Conservation (phyloP, 2,329 filamentous ascomycete species). For the Apiospora marii region DNA sequence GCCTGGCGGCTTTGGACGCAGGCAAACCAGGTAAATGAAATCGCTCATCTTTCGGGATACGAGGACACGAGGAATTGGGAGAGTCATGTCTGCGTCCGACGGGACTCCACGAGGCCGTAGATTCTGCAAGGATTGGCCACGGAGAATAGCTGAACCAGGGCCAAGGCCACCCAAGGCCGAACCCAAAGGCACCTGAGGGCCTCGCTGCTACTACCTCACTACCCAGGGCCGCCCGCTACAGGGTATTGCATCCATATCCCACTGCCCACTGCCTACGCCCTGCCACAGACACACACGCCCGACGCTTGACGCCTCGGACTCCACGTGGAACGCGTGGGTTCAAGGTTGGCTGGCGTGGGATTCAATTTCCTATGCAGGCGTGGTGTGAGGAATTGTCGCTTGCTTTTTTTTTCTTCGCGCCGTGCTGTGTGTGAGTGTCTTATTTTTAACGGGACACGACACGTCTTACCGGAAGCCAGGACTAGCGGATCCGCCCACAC, state of each 20-base stretch:
- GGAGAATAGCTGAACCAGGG: conserved; percentile 1
- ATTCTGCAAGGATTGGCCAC: not conserved
- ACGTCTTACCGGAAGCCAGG: conserved; percentile 20
- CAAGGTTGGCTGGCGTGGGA: not conserved
- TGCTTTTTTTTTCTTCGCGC: not conserved
- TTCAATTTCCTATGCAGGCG: conserved; percentile 20
- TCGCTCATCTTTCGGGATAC: conserved; percentile 12
- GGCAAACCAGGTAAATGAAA: not conserved
- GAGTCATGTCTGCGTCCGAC: conserved; percentile 16
- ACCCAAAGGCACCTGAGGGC: too few species aligned
- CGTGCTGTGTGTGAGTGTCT: not conserved
- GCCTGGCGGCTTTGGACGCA: not conserved
- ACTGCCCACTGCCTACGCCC: not conserved
- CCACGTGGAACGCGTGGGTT: conserved; percentile 16
- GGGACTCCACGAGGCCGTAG: not conserved
- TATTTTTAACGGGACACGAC: conserved; percentile 18
- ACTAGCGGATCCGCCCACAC: conserved; percentile 22
- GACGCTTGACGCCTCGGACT: not conserved
- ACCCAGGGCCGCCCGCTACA: too few species aligned
- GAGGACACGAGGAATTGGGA: conserved; percentile 16
- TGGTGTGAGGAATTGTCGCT: conserved; percentile 10
- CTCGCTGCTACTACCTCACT: too few species aligned
- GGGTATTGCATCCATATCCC: too few species aligned
- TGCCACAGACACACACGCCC: not conserved
- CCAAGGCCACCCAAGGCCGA: too few species aligned